Base-by-base conservation (phyloP, 2,329 filamentous ascomycete genomes). In the Epichloe hybrida region DNA sequence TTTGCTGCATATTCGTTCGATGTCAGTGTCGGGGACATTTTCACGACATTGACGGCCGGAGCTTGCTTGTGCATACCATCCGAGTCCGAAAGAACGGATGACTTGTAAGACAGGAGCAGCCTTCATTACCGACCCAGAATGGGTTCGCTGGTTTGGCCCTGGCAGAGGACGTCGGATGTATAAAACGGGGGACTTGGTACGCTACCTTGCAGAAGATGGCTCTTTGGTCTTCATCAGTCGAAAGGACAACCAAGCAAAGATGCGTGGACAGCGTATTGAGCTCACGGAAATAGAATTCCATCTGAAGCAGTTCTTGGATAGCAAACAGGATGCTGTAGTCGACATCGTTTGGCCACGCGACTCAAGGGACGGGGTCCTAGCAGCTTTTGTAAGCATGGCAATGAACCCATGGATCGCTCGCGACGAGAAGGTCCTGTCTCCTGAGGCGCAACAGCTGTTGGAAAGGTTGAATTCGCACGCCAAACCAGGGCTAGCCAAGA, bases 181-280 rank as follows among this genome's bases (percentile, higher is more conserved):
- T 17, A 50, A 57, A 0, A 62, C 59, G 0, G 59, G 59, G 0
- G 60, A 62, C 13, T 48, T 52, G 2, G 59, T 55, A 3, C 55
- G 58, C 0, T 52, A 49, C 17, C 20, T 55, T 3, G 49, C 50
- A 2, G 54, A 60, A 3, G 55, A 60, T 36, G 53, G 56, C 2
- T 53, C 55, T 0, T 55, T 62, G 2, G 57, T 59, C 45, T 62
- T 59, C 46, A 52, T 61, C 13, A 58, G 59, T 0, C 58, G 59
- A 8, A 52, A 58, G 21, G 59, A 62, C 20, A 43, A 50, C 1
- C 59, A 62, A 17, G 50, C 58, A 43, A 62, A 62, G 52, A 53
- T 63, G 11, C 50, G 57, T 4, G 61, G 61, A 17, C 56, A 61
- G 38, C 57, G 60, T 8, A 49, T 63, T 15, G 61, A 62, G 48